phyloP scores from a whole-genome alignment of 202 grass and related monocot species.

The Setaria viridis region DNA sequence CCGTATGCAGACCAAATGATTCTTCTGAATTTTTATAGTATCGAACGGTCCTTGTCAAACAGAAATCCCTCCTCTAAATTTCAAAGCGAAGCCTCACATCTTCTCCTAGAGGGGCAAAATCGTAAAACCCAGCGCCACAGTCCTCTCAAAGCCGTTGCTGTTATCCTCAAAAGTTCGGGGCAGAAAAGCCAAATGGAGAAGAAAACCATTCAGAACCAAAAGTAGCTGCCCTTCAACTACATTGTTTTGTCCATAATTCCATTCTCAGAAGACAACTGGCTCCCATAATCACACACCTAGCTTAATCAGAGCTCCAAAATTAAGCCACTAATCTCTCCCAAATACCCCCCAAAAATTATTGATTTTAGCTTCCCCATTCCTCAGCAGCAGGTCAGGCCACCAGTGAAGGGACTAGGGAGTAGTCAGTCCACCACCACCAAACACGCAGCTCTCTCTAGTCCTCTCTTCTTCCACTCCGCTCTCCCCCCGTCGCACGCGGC shows the following conservation, averaged over 20 bases:
- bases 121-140: not conserved
- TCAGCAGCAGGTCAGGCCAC: slow-evolving; percentile 1
- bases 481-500: slow-evolving; percentile 4
- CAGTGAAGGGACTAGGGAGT: slow-evolving; percentile 21
- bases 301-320: slow-evolving; percentile 10
- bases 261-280: not conserved
- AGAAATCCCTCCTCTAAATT: slow-evolving; percentile 44
- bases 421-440: slow-evolving; percentile 35
- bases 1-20: not conserved
- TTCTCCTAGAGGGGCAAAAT: not conserved
- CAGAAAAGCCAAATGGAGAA: slow-evolving; percentile 7
- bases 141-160: slow-evolving; percentile 42
- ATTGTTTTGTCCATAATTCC: not conserved
- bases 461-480: slow-evolving; percentile 55
- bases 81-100: slow-evolving; percentile 9
- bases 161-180: slow-evolving; percentile 21
- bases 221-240: slow-evolving; percentile 21
- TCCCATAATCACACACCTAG: slow-evolving; percentile 29
- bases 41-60: not conserved
- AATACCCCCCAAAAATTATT: not conserved
- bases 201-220: not conserved
- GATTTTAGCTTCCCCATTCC: slow-evolving; percentile 43
- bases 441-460: slow-evolving; percentile 55
- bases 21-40: not conserved
- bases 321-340: slow-evolving; percentile 32